These are phyloP conservation scores for Coffea canephora DNA, from an alignment of 257 asterid species.

Conservation along the genomic window DNA sequence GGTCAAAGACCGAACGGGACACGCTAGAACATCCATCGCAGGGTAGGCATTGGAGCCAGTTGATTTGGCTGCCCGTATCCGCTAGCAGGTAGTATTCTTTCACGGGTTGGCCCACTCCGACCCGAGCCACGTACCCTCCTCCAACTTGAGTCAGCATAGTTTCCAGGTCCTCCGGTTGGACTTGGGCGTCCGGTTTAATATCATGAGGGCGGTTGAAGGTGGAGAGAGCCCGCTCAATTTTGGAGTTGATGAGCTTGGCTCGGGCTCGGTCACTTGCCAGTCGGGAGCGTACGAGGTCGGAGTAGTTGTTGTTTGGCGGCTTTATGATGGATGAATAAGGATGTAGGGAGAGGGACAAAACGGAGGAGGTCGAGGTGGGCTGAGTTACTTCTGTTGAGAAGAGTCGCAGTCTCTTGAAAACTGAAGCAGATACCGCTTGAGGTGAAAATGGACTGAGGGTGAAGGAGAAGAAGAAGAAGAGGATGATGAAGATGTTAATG, in stretches of 20 bases:
- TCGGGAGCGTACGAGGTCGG: neutral
- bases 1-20: neutral
- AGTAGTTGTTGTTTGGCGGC: neutral
- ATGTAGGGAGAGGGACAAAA: neutral
- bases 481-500: too few species aligned
- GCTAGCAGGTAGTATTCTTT: neutral
- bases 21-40: neutral
- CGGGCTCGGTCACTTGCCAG: neutral
- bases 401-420: too few species aligned
- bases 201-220: too few species aligned
- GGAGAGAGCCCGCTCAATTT: neutral
- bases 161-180: neutral
- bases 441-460: neutral
- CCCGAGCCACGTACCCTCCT: neutral
- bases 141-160: neutral
- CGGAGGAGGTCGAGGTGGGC: neutral
- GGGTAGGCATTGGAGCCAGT: neutral
- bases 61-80: slow-evolving; percentile 1
- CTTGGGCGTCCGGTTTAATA: neutral
- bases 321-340: neutral
- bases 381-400: neutral
- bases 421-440: too few species aligned
- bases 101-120: slow-evolving; percentile 11
- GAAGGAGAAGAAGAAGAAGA: neutral
- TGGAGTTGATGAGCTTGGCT: neutral